Evolutionary conservation across 2,329 filamentous ascomycete species (phyloP).

Genomic region (Verticillium zaregamsianum): DNA sequence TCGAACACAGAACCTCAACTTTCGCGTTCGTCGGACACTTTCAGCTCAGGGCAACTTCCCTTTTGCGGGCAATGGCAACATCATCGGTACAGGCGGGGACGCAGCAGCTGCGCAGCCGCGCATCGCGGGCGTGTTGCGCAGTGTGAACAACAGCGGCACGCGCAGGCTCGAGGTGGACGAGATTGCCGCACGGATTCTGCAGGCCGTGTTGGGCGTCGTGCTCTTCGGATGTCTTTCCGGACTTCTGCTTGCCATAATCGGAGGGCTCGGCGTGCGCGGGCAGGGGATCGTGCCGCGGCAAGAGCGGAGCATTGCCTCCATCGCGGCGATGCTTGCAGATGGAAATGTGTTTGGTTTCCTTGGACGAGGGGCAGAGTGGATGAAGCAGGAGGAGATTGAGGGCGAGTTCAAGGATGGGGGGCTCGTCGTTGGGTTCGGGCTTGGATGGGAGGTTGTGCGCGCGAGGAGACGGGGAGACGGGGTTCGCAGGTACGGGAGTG

Average conservation of each 20-base stretch:
- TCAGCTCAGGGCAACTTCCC: constrained; percentile 7
- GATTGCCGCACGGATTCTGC: constrained; percentile 26
- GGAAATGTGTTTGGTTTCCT: constrained; percentile 29
- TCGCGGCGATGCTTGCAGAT: constrained; percentile 29
- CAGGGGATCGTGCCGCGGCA: constrained; percentile 20
- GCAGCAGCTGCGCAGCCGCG: constrained; percentile 4
- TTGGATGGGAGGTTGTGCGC: constrained; percentile 17
- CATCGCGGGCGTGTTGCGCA: constrained; percentile 9
- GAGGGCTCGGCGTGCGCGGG: not conserved
- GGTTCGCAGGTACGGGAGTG: not conserved
- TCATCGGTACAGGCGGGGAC: constrained; percentile 4
- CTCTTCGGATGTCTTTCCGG: not conserved
- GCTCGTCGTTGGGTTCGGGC: constrained; percentile 18
- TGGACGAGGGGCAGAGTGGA: constrained; percentile 21
- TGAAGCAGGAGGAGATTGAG: constrained; percentile 12
- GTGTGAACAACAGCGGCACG: constrained; percentile 9
- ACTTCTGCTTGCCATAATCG: constrained; percentile 18
- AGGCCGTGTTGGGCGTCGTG: constrained; percentile 21
- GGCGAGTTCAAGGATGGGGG: constrained; percentile 17
- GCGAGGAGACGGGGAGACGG: constrained; percentile 5
- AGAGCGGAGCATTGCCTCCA: constrained; percentile 29
- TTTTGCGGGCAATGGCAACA: not conserved
- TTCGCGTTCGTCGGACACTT: constrained; percentile 13
- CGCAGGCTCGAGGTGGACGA: constrained; percentile 22
- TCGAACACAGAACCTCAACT: constrained; percentile 27